These are phyloP conservation scores for Leccinum fallax DNA, from an alignment of 1,284 basidiomycete species.

Conservation along the genomic window DNA sequence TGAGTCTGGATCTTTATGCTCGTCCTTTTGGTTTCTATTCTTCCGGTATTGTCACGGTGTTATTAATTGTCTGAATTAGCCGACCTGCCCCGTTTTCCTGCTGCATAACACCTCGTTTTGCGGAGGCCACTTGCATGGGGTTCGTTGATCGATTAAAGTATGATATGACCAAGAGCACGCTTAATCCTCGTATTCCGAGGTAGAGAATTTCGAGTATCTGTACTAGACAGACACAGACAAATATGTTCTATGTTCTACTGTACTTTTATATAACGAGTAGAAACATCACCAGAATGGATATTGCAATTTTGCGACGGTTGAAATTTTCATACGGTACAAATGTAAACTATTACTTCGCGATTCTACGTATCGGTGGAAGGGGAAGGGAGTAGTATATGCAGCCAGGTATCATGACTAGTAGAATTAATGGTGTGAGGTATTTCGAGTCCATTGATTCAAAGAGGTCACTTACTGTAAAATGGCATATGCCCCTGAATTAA, in stretches of 20 bases:
- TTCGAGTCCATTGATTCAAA: too few species aligned
- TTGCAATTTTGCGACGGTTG: not conserved
- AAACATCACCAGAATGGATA: not conserved
- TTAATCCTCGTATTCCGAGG: not conserved
- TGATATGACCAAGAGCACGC: not conserved
- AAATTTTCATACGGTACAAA: not conserved
- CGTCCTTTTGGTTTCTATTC: not conserved
- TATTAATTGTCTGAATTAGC: conserved; percentile 8
- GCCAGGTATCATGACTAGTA: too few species aligned
- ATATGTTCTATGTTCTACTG: not conserved
- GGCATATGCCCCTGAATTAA: too few species aligned
- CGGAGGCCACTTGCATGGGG: not conserved
- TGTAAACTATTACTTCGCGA: not conserved
- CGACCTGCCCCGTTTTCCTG: conserved; percentile 24
- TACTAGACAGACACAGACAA: not conserved
- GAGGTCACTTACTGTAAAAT: too few species aligned
- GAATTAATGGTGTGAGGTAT: too few species aligned
- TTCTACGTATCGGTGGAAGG: too few species aligned
- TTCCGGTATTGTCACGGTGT: not conserved
- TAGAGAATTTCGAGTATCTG: not conserved
- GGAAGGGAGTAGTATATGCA: too few species aligned
- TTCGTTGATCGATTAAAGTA: conserved; percentile 8
- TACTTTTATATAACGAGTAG: not conserved
- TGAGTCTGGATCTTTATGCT: conserved; percentile 11
- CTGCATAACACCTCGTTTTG: conserved; percentile 24